Evolutionary conservation across 2,329 filamentous ascomycete genomes (phyloP).

Genomic region (Lecanosticta acicola): DNA sequence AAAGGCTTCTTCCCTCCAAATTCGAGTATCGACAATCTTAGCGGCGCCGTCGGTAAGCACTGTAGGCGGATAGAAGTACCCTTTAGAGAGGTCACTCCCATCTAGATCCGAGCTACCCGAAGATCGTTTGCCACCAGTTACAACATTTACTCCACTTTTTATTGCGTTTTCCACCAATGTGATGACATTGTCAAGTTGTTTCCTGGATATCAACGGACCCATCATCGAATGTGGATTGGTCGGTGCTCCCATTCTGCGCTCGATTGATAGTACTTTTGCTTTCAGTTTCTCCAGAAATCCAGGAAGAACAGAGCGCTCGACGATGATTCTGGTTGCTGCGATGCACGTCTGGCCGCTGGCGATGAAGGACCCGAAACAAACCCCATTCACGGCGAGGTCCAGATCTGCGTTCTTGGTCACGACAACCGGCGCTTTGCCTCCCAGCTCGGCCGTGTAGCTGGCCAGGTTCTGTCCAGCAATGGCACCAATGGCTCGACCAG

Average conservation of each 20-base stretch:
- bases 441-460: slow-evolving; percentile 54
- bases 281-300: slow-evolving; percentile 55
- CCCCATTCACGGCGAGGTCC: slow-evolving; percentile 52
- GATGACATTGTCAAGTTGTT: slow-evolving; percentile 58
- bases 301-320: slow-evolving; percentile 47
- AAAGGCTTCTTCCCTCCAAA: slow-evolving; percentile 49
- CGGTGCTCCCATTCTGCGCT: slow-evolving; percentile 62
- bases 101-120: slow-evolving; percentile 46
- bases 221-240: slow-evolving; percentile 62
- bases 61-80: slow-evolving; percentile 48
- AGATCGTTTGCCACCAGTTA: slow-evolving; percentile 44
- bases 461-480: slow-evolving; percentile 60
- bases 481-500: slow-evolving; percentile 62
- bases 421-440: slow-evolving; percentile 54
- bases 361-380: slow-evolving; percentile 51
- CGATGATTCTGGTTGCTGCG: slow-evolving; percentile 50
- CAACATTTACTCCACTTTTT: slow-evolving; percentile 49
- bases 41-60: slow-evolving; percentile 25
- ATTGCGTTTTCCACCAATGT: slow-evolving; percentile 60
- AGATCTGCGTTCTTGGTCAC: slow-evolving; percentile 45
- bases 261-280: slow-evolving; percentile 59
- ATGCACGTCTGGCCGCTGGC: slow-evolving; percentile 55
- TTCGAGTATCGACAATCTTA: slow-evolving; percentile 19
- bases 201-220: slow-evolving; percentile 57
- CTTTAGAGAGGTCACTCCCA: slow-evolving; percentile 46